Evolutionary conservation across 2,329 filamentous ascomycete genomes (phyloP), one percentile per base, ranked within the genome.

Genomic region (Reticulascus tulasneorum): DNA sequence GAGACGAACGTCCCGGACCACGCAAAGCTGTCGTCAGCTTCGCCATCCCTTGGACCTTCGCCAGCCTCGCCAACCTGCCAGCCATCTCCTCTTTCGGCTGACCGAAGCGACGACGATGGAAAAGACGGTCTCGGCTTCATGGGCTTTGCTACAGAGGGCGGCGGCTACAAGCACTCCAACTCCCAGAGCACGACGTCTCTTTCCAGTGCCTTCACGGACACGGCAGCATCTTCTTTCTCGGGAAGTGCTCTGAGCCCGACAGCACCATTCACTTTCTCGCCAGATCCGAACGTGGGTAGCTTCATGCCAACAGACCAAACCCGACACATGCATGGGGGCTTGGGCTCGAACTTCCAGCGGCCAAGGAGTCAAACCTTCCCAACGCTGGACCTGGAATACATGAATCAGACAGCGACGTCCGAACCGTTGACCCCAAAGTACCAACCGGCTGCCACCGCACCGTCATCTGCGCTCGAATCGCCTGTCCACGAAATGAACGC

Each of bases 301-400:
- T 93, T 90, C 54, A 50, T 66, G 17, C 39, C 57, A 0, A 46
- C 61, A 26, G 69, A 73, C 25, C 58, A 60, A 20, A 53, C 51
- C 32, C 48, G 60, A 20, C 55, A 60, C 23, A 49, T 64, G 8
- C 58, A 58, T 5, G 53, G 53, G 6, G 64, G 55, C 21, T 49
- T 38, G 16, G 54, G 52, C 38, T 64, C 68, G 35, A 78, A 77
- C 50, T 79, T 82, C 47, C 82, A 84, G 50, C 75, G 87, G 37
- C 86, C 86, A n/a, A 75, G 88, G 52, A 93, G 86, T 57, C 88
- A 94, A 59, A 94, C 88, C 0, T 89, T 94, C 45, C 87, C 89
- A 2, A 79, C 82, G 28, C 66, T 87, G 26, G 79, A 79, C 37
- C 68, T 84, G 28, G 82, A 76, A 38, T 76, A 70, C 39, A 60